phyloP scores from a whole-genome alignment of 495 filamentous ascomycete genomes.

The Xeromyces bisporus region DNA sequence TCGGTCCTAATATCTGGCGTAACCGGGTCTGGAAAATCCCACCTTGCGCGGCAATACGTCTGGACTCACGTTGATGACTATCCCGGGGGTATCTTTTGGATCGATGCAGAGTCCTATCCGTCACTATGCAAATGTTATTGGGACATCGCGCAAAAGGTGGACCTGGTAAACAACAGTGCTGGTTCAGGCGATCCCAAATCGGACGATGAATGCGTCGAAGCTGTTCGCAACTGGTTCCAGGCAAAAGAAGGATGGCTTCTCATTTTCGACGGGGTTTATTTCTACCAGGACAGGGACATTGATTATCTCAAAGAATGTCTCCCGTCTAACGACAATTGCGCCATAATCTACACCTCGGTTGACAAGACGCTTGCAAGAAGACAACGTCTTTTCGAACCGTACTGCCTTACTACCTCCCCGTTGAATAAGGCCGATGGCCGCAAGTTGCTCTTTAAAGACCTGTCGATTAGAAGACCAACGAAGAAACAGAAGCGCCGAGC shows the following conservation, averaged over 20 bases:
- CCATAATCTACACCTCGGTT: constrained; percentile 64
- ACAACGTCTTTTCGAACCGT: constrained; percentile 56
- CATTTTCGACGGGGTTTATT: constrained; percentile 57
- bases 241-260: constrained; percentile 55
- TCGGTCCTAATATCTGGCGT: constrained; percentile 56
- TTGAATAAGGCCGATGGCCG: constrained; percentile 43
- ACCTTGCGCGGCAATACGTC: constrained; percentile 68
- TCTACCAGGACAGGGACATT: constrained; percentile 40
- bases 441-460: constrained; percentile 38
- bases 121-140: constrained; percentile 53
- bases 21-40: constrained; percentile 67
- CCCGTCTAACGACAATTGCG: constrained; percentile 48
- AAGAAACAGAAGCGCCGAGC: constrained; percentile 42
- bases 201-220: constrained; percentile 36
- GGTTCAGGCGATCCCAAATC: constrained; percentile 27
- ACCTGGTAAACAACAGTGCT: constrained; percentile 23
- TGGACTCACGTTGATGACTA: constrained; percentile 49
- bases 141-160: constrained; percentile 54
- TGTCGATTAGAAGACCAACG: constrained; percentile 33
- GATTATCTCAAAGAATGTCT: constrained; percentile 47
- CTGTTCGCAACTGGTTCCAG: constrained; percentile 56
- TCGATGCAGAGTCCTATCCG: constrained; percentile 47
- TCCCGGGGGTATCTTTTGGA: constrained; percentile 66
- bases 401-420: constrained; percentile 44
- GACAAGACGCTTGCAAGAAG: constrained; percentile 50